Conservation (phyloP, 768 basidiomycete genomes). For the Leccinum rimulosum region DNA sequence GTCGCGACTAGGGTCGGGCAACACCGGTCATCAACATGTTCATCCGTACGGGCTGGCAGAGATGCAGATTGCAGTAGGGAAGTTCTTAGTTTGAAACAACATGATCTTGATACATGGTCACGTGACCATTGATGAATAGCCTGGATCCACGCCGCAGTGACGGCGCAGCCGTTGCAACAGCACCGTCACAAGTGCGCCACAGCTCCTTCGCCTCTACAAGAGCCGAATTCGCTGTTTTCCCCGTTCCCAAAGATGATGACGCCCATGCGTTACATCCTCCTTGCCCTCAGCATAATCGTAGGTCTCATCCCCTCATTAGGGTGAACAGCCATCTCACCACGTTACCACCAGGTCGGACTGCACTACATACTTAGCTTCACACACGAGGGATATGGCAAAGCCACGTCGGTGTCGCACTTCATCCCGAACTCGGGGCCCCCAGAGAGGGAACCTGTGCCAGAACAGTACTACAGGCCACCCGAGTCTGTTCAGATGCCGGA, state of each 20-base stretch:
- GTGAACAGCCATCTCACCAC: conserved; percentile 8
- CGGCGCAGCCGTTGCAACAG: not conserved
- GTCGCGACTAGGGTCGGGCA: too few species aligned
- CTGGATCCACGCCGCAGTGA: too few species aligned
- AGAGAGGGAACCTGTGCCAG: conserved; percentile 57
- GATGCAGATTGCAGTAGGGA: too few species aligned
- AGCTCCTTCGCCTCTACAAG: too few species aligned
- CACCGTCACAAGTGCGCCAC: not conserved
- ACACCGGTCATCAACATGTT: too few species aligned
- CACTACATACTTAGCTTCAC: conserved; percentile 43
- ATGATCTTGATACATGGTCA: too few species aligned
- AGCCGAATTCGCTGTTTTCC: not conserved
- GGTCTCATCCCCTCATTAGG: conserved; percentile 18
- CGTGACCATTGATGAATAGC: too few species aligned
- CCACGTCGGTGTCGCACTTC: conserved; percentile 38
- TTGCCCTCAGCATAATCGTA: conserved; percentile 48
- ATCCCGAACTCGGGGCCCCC: conserved; percentile 36
- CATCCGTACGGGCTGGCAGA: too few species aligned
- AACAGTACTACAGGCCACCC: conserved; percentile 50
- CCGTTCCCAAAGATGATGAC: conserved; percentile 47
- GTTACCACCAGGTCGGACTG: conserved; percentile 32
- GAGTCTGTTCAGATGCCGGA: conserved; percentile 38
- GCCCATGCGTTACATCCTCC: conserved; percentile 55
- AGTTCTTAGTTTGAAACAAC: too few species aligned
- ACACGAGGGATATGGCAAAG: conserved; percentile 41